Conservation (phyloP, 768 basidiomycete species). For the Collybiopsis luxurians region DNA sequence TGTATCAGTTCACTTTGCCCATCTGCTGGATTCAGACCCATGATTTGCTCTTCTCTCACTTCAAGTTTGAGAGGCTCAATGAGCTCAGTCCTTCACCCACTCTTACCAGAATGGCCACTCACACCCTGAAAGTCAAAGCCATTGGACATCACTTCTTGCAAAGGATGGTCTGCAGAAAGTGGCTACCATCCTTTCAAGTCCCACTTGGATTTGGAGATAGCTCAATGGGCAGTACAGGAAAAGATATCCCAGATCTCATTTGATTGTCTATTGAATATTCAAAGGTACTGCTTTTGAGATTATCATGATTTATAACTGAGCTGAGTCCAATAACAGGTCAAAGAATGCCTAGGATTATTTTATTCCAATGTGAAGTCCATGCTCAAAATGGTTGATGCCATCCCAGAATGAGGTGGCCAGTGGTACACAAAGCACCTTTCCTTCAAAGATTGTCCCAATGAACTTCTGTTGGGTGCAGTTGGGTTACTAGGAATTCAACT, state of each 20-base stretch:
- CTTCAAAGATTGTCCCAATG: neutral
- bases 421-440: conserved; percentile 13
- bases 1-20: conserved; percentile 98
- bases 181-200: too few species aligned
- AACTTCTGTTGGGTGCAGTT: conserved; percentile 2
- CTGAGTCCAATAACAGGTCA: neutral
- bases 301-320: too few species aligned
- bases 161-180: too few species aligned
- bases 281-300: too few species aligned
- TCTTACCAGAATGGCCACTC: conserved; percentile 89
- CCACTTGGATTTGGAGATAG: too few species aligned
- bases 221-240: too few species aligned
- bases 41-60: conserved; percentile 85
- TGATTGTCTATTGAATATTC: too few species aligned
- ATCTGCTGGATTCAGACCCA: conserved; percentile 99
- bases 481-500: too few species aligned
- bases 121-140: conserved; percentile 81
- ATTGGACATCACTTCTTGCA: too few species aligned
- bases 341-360: neutral
- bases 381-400: neutral
- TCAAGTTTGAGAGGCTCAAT: conserved; percentile 88
- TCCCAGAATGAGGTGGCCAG: neutral
- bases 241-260: too few species aligned
- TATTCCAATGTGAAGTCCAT: neutral
- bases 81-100: conserved; percentile 97